Conservation (phyloP, 1,284 basidiomycete genomes). For the Stygiomarasmius scandens region DNA sequence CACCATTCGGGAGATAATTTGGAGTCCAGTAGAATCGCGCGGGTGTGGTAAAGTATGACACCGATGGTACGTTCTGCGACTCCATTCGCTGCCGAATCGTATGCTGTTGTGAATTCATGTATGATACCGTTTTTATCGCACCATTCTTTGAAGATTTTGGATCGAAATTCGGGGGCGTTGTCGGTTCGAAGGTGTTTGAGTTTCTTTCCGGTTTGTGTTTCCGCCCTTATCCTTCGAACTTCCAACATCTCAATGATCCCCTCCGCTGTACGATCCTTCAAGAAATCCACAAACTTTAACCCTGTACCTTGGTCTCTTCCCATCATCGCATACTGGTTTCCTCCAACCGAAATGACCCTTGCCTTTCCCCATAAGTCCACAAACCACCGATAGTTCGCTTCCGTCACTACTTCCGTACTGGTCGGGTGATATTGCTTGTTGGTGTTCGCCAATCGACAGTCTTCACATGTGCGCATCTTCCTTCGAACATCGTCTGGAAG, state of each 20-base stretch:
- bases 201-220: background rate
- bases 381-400: background rate
- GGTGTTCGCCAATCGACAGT: background rate
- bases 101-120: background rate
- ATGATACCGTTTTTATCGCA: background rate
- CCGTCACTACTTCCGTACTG: background rate
- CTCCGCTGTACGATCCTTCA: background rate
- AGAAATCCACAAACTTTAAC: background rate
- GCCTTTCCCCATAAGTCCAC: constrained; percentile 1
- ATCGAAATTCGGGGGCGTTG: constrained; percentile 5
- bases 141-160: background rate
- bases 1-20: constrained; percentile 1
- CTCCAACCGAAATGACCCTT: constrained; percentile 1
- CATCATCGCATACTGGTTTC: background rate
- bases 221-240: background rate
- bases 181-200: constrained; percentile 2
- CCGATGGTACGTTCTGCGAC: constrained; percentile 6
- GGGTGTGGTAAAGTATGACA: background rate
- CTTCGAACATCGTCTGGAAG: background rate
- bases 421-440: background rate
- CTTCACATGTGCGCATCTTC: background rate
- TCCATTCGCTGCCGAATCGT: constrained; percentile 7
- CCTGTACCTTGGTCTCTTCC: background rate
- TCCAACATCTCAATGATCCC: background rate
- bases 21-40: constrained; percentile 3